Evolutionary conservation across 2,329 filamentous ascomycete genomes (phyloP).

Genomic region (Microdochium bolleyi): DNA sequence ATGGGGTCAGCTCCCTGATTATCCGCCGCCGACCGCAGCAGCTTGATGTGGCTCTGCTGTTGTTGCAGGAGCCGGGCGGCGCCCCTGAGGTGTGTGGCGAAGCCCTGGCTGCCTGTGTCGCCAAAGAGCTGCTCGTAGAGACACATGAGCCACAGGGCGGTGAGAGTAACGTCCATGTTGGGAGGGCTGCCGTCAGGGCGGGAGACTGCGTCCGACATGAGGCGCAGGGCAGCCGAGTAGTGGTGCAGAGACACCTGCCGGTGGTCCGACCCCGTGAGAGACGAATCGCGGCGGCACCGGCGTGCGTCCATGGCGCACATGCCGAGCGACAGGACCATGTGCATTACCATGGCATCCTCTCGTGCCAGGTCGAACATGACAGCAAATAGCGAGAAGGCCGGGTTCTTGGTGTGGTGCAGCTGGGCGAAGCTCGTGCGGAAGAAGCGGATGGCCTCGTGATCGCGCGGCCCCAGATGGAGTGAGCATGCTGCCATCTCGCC

Average conservation of each 20-base stretch:
- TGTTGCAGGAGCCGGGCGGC: slow-evolving; percentile 21
- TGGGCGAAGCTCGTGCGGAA: slow-evolving; percentile 25
- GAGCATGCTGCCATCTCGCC: slow-evolving; percentile 10
- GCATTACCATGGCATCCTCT: slow-evolving; percentile 24
- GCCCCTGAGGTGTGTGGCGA: slow-evolving; percentile 22
- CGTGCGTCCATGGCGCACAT: slow-evolving; percentile 20
- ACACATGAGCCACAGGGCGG: slow-evolving; percentile 25
- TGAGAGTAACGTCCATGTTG: slow-evolving; percentile 20
- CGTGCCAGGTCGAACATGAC: slow-evolving; percentile 25
- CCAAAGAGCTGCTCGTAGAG: slow-evolving; percentile 28
- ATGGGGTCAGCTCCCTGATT: background rate
- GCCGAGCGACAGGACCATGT: slow-evolving; percentile 23
- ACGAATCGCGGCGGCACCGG: slow-evolving; percentile 2
- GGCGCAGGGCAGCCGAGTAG: slow-evolving; percentile 20
- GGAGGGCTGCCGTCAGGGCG: slow-evolving; percentile 1
- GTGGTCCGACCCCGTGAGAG: background rate
- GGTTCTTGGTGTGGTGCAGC: slow-evolving; percentile 25
- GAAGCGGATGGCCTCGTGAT: slow-evolving; percentile 25
- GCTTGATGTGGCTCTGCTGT: slow-evolving; percentile 9
- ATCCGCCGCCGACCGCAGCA: background rate
- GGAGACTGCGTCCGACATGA: slow-evolving; percentile 19
- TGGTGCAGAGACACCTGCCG: slow-evolving; percentile 13
- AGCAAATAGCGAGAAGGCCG: slow-evolving; percentile 23
- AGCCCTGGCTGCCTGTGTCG: slow-evolving; percentile 18
- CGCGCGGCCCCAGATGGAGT: slow-evolving; percentile 16